These are phyloP conservation scores for Capsella rubella DNA, from an alignment of 441 rosid genomes.

Conservation along the genomic window DNA sequence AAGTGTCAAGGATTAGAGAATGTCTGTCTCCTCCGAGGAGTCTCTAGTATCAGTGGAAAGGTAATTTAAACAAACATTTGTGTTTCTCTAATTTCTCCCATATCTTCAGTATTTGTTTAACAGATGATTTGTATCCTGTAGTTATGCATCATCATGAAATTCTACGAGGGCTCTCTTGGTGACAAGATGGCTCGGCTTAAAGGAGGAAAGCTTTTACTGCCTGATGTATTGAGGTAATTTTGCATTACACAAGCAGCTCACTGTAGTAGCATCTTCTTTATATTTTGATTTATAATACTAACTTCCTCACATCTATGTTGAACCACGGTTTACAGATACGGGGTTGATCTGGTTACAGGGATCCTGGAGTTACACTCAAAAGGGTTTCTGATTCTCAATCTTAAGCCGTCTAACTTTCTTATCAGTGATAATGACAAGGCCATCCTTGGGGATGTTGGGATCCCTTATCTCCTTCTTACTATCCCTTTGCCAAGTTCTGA, in stretches of 20 bases:
- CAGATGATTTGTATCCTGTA: conserved; percentile 40
- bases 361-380: conserved; percentile 68
- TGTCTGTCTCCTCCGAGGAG: conserved; percentile 69
- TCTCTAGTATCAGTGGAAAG: conserved; percentile 76
- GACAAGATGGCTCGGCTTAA: conserved; percentile 80
- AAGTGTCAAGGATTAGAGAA: conserved; percentile 60
- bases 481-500: conserved; percentile 70
- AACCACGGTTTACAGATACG: conserved; percentile 64
- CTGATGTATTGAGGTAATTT: conserved; percentile 70
- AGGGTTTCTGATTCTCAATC: conserved; percentile 74
- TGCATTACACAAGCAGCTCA: conserved; percentile 16
- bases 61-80: conserved; percentile 45
- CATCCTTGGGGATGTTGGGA: conserved; percentile 78
- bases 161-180: conserved; percentile 84
- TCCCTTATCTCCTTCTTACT: conserved; percentile 74
- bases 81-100: conserved; percentile 13
- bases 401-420: conserved; percentile 80
- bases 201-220: conserved; percentile 74
- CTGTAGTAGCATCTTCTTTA: conserved; percentile 1
- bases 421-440: conserved; percentile 72
- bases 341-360: conserved; percentile 65
- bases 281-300: conserved; percentile 1
- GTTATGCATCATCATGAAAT: conserved; percentile 80
- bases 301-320: conserved; percentile 19
- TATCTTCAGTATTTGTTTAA: neutral